phyloP scores from a whole-genome alignment of 352 stramenopile species.

The Peronospora destructor region DNA sequence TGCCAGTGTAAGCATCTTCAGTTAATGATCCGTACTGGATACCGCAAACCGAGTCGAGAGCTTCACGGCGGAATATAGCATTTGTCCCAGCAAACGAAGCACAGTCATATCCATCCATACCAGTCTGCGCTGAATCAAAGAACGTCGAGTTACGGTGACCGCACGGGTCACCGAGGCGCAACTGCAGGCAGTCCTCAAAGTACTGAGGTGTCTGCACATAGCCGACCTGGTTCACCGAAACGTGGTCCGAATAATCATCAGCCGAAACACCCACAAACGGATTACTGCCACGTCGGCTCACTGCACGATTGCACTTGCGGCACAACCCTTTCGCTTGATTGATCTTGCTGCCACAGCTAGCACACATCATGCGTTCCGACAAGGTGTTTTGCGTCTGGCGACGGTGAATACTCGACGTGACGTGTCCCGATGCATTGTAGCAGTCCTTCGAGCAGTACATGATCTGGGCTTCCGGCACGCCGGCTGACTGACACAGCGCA shows the following conservation, averaged over 20 bases:
- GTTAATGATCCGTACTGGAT: conserved; percentile 74
- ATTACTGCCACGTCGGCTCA: conserved; percentile 29
- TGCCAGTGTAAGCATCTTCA: conserved; percentile 69
- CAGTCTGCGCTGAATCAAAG: conserved; percentile 64
- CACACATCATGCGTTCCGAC: conserved; percentile 51
- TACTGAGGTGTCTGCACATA: conserved; percentile 74
- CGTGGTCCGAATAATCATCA: conserved; percentile 66
- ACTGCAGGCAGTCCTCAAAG: conserved; percentile 62
- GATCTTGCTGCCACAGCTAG: conserved; percentile 55
- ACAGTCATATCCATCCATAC: conserved; percentile 68
- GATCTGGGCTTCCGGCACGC: conserved; percentile 55
- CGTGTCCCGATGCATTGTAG: conserved; percentile 62
- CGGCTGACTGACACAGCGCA: conserved; percentile 52
- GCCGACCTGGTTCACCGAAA: conserved; percentile 61
- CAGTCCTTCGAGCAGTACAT: conserved; percentile 79
- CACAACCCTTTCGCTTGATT: conserved; percentile 62
- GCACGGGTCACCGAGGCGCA: conserved; percentile 52
- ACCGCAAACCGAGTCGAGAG: conserved; percentile 61
- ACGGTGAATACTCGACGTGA: conserved; percentile 55
- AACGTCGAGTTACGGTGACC: conserved; percentile 70
- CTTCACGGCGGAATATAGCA: conserved; percentile 67
- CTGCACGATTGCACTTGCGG: conserved; percentile 48
- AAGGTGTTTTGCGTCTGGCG: conserved; percentile 66
- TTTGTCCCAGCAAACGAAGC: conserved; percentile 70
- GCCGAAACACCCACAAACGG: conserved; percentile 46